Evolutionary conservation across 352 stramenopile genomes (phyloP).

Genomic region (Pythium pyrilobum): DNA sequence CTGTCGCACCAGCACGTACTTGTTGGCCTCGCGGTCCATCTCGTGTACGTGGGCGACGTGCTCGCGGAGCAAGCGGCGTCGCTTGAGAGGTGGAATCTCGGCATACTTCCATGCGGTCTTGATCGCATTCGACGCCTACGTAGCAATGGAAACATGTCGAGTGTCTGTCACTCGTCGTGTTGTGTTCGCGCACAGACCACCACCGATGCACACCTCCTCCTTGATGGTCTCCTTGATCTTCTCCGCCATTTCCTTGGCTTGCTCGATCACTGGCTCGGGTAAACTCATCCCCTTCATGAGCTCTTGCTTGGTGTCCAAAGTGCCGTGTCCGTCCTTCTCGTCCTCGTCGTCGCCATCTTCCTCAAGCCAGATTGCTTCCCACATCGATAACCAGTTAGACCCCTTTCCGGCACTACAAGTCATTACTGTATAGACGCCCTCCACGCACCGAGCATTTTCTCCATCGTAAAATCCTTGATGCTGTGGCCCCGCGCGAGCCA

Average conservation of each 20-base stretch:
- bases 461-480: conserved; percentile 67
- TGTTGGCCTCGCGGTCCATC: conserved; percentile 56
- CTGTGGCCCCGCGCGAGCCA: conserved; percentile 59
- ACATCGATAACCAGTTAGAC: no score
- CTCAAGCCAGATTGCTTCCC: conserved; percentile 57
- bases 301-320: conserved; percentile 52
- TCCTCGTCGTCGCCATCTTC: conserved; percentile 53
- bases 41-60: conserved; percentile 51
- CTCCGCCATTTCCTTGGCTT: conserved; percentile 36
- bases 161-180: not conserved
- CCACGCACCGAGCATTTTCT: conserved; percentile 66
- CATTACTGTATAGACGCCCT: no score
- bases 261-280: conserved; percentile 32
- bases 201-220: conserved; percentile 16
- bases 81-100: conserved; percentile 49
- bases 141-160: no score
- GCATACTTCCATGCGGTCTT: conserved; percentile 42
- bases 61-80: conserved; percentile 49
- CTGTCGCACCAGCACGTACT: conserved; percentile 44
- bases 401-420: no score
- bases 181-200: not conserved
- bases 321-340: conserved; percentile 28
- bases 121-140: conserved; percentile 34
- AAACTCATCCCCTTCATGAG: conserved; percentile 51
- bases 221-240: conserved; percentile 33